A percentile compares a stretch with the other conserved stretches of the same genome.
Conservation (phyloP, 352 stramenopile genomes). For the Phytophthora syringae region DNA sequence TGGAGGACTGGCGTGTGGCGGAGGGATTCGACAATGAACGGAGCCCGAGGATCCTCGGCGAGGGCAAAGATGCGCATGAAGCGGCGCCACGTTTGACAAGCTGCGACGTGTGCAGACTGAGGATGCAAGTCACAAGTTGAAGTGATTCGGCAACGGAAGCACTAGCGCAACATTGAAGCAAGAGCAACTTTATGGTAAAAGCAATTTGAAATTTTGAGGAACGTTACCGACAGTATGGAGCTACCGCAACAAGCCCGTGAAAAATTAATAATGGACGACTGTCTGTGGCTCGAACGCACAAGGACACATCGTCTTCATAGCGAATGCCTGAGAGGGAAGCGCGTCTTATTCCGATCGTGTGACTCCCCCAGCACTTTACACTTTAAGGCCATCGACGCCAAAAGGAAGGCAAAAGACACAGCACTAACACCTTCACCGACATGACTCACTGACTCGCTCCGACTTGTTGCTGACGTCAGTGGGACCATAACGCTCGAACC, state of each 20-base stretch:
- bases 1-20: neutral
- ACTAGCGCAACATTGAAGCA: neutral
- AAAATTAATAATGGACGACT: too few relatives aligned
- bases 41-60: conserved; percentile 1
- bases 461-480: conserved; percentile 26
- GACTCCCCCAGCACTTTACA: neutral
- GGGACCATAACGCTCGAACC: conserved; percentile 12
- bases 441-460: conserved; percentile 1
- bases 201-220: too few relatives aligned
- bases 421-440: neutral
- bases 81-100: neutral
- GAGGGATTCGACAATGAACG: conserved; percentile 3
- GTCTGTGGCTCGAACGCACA: neutral
- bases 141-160: conserved; percentile 10
- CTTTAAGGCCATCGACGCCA: too few relatives aligned
- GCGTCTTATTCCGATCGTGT: neutral
- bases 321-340: neutral
- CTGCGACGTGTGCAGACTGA: conserved; percentile 15
- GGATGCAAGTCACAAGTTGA: conserved; percentile 18
- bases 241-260: too few relatives aligned
- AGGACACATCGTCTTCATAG: neutral
- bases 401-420: neutral
- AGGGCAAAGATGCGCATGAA: conserved; percentile 9
- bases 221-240: too few relatives aligned
- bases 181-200: too few relatives aligned